phyloP scores from a whole-genome alignment of 140 eudicot genomes.

The Eryngium alpinum region DNA sequence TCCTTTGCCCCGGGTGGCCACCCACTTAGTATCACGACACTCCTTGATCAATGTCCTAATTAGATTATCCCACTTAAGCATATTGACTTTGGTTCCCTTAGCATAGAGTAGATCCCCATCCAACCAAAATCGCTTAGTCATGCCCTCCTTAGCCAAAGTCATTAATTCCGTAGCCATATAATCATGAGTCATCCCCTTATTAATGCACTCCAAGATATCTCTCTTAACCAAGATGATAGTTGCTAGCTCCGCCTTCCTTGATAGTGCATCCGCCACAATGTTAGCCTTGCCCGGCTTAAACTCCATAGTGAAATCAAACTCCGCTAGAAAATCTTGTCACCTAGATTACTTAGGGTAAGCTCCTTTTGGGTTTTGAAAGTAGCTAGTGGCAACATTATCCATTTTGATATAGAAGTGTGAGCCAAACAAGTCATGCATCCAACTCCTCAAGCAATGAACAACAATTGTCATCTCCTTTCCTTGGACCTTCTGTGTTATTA shows the following conservation, averaged over 20 bases:
- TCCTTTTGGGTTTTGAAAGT: background rate
- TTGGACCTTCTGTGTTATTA: background rate
- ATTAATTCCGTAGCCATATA: background rate
- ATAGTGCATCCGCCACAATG: background rate
- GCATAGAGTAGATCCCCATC: background rate
- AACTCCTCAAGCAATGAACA: background rate
- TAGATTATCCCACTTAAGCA: background rate
- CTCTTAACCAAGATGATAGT: background rate
- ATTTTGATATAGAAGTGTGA: background rate
- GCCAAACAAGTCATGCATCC: constrained; percentile 4
- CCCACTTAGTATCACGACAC: background rate
- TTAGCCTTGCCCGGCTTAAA: background rate
- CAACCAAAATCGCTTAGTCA: background rate
- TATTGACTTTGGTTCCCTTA: background rate
- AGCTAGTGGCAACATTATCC: background rate
- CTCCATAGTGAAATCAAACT: background rate
- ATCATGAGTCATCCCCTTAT: background rate
- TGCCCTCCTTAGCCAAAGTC: background rate
- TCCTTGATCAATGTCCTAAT: background rate
- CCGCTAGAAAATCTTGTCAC: background rate
- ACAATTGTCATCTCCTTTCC: constrained; percentile 11
- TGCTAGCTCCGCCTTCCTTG: background rate
- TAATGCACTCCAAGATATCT: background rate
- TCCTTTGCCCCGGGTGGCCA: background rate
- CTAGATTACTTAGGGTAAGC: background rate